phyloP scores from a whole-genome alignment of 768 basidiomycete species.

The Coprinellus aureogranulatus region DNA sequence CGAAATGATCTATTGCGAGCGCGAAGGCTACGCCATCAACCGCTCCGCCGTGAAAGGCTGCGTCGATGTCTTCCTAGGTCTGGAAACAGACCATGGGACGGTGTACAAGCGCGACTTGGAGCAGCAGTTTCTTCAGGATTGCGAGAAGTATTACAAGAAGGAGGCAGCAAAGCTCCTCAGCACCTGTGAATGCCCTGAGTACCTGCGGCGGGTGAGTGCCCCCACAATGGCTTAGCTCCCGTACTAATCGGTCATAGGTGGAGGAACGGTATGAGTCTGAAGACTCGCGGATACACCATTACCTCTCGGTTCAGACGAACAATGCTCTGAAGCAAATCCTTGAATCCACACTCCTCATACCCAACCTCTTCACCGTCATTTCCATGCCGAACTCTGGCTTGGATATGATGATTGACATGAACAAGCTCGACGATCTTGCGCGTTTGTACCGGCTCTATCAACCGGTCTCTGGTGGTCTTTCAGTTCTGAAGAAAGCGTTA shows the following conservation, averaged over 20 bases:
- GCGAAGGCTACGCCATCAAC: conserved; percentile 87
- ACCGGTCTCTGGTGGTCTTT: conserved; percentile 64
- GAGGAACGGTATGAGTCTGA: conserved; percentile 82
- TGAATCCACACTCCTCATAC: conserved; percentile 70
- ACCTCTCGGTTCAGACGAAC: conserved; percentile 75
- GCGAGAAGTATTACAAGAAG: conserved; percentile 70
- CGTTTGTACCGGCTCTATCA: conserved; percentile 77
- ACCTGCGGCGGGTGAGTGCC: conserved; percentile 67
- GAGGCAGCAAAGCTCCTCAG: conserved; percentile 73
- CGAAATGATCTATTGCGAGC: conserved; percentile 84
- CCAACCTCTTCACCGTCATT: conserved; percentile 75
- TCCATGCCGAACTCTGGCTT: conserved; percentile 81
- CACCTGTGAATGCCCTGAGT: conserved; percentile 77
- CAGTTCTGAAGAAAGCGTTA: conserved; percentile 60
- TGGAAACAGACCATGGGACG: conserved; percentile 52
- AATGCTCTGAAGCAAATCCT: conserved; percentile 70
- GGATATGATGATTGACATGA: conserved; percentile 80
- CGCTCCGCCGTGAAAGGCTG: conserved; percentile 89
- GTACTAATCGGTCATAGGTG: conserved; percentile 46
- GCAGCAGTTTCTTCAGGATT: conserved; percentile 74
- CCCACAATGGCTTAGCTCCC: not conserved
- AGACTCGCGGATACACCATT: conserved; percentile 79
- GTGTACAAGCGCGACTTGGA: conserved; percentile 86
- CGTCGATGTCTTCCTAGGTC: conserved; percentile 76
- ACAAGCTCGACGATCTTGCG: conserved; percentile 71